Evolutionary conservation across 306 rosid species (phyloP), one percentile per base, ranked within the genome.

Genomic region (Trifolium fragiferum): DNA sequence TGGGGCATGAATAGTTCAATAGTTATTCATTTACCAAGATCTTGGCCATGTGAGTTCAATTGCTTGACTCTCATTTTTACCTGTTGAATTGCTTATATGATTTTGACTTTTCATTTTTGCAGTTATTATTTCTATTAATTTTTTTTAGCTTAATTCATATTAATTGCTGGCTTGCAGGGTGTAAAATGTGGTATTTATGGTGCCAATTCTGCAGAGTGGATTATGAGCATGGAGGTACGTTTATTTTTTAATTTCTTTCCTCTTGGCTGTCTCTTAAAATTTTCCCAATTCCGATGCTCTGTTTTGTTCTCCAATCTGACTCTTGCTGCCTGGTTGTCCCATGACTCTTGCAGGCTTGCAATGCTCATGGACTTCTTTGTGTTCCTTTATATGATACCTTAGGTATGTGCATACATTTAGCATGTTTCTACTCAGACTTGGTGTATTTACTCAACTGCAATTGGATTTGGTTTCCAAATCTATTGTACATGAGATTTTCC

Each of bases 301-400:
- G 66, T 76, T 51, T 70, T 38, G 43, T 55, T 40, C 49, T 49
- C 49, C 59, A 60, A 60, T 30, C 13, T 15, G 41, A 30, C 43
- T 60, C 43, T 60, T 13, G 66, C 6, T 7, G 20, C 41, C 66
- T 30, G 18, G 30, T 30, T 60, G 41, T 21, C 35, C 11, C n/a
- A 23, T 54, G 15, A 32, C 43, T 14, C 66, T 44, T 85, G 86
- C 96, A 94, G 98, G 97, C 98, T 49, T 89, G 92, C 88, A 94
- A 94, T 82, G 98, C 97, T 78, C 96, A 91, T 78, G 98, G 88
- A 64, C 93, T 94, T 79, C 90, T 82, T 67, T 94, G 98, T 76
- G 98, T 94, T 68, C 98, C 98, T 79, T 80, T 94, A 57, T 94
- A 94, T 66, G 98, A 94, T 76, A 88, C 96, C 68, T 82, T 94